A percentile compares a stretch with the other conserved stretches of the same genome.
phyloP scores from a whole-genome alignment of 2,329 filamentous ascomycete genomes.

The Nemania sp. region DNA sequence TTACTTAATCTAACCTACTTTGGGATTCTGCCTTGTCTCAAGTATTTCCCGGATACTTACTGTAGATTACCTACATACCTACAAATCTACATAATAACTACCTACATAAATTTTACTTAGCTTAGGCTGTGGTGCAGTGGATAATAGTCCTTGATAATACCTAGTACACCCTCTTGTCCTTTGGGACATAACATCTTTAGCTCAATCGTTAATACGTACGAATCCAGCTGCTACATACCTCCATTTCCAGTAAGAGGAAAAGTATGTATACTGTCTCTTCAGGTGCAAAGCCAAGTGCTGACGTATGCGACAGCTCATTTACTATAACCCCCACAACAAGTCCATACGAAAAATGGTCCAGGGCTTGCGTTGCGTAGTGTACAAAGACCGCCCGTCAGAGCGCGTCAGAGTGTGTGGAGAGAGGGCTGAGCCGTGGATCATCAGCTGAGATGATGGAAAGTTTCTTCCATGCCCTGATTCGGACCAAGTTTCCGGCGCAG shows the following conservation, averaged over 20 bases:
- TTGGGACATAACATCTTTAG: no score
- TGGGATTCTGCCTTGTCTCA: conserved; percentile 6
- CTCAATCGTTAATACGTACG: no score
- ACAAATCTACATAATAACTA: no score
- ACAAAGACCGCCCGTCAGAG: conserved; percentile 37
- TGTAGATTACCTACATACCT: not conserved
- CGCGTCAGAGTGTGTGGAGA: conserved; percentile 33
- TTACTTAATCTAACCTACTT: no score
- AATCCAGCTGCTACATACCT: no score
- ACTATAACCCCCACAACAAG: conserved; percentile 25
- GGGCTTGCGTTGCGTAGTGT: not conserved
- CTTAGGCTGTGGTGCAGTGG: no score
- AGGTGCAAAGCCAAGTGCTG: conserved; percentile 23
- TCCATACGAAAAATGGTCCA: conserved; percentile 16
- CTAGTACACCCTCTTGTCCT: no score
- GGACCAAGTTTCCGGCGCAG: conserved; percentile 3
- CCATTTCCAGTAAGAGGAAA: not conserved
- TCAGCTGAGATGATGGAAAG: conserved; percentile 45
- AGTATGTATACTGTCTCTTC: no score
- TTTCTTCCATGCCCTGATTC: conserved; percentile 17
- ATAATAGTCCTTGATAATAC: no score
- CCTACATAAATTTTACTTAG: not conserved
- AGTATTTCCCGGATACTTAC: not conserved
- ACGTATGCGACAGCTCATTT: conserved; percentile 35
- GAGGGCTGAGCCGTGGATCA: conserved; percentile 41